Conservation (phyloP, 768 basidiomycete genomes). For the Serendipita sp. region DNA sequence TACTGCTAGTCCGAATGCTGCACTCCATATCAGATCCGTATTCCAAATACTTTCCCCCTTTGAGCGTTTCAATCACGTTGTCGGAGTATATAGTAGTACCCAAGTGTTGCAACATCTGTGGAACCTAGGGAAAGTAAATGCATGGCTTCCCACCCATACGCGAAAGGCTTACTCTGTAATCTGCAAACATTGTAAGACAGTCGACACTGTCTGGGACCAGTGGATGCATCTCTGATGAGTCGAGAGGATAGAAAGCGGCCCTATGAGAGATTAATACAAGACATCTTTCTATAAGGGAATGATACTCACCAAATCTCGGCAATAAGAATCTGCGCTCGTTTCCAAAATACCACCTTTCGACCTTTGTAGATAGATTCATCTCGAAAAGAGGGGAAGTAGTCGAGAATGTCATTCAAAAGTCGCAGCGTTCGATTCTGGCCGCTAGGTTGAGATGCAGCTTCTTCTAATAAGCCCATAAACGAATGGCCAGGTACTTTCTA, state of each 20-base stretch:
- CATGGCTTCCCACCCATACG: neutral
- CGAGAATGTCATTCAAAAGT: conserved; percentile 52
- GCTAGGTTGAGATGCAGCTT: conserved; percentile 32
- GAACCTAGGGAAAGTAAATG: conserved; percentile 35
- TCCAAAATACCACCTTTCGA: conserved; percentile 65
- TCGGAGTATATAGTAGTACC: conserved; percentile 57
- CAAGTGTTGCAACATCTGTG: conserved; percentile 78
- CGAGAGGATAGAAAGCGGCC: conserved; percentile 73
- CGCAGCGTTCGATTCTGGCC: conserved; percentile 24
- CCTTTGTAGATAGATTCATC: conserved; percentile 49
- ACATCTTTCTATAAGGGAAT: neutral
- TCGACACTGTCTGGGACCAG: conserved; percentile 57
- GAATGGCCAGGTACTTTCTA: conserved; percentile 52
- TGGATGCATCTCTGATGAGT: conserved; percentile 36
- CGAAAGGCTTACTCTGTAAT: conserved; percentile 31
- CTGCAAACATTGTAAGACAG: conserved; percentile 83
- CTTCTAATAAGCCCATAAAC: conserved; percentile 44
- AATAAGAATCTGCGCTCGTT: conserved; percentile 79
- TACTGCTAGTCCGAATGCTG: conserved; percentile 63
- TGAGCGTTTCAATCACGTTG: conserved; percentile 36
- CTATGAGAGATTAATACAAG: conserved; percentile 11
- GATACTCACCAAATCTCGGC: conserved; percentile 54
- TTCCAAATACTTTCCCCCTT: conserved; percentile 27
- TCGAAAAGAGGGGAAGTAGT: conserved; percentile 58
- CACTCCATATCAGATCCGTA: conserved; percentile 55